phyloP scores from a whole-genome alignment of 768 basidiomycete species.

The Leccinum subtestaceum region DNA sequence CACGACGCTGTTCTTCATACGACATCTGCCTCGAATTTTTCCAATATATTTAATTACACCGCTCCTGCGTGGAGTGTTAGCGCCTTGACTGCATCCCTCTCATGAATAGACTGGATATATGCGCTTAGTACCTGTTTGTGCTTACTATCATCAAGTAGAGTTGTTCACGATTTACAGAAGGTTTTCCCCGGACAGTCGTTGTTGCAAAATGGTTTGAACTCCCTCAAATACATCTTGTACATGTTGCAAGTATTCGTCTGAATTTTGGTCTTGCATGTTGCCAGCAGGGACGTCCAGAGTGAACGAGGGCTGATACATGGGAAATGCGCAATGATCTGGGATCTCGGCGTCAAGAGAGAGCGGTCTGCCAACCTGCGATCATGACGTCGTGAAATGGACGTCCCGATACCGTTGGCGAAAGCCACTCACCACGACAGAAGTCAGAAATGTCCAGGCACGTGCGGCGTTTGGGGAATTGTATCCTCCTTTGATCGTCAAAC shows the following conservation, averaged over 20 bases:
- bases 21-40: slow-evolving; percentile 42
- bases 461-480: slow-evolving; percentile 84
- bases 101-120: neutral
- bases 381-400: neutral
- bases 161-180: neutral
- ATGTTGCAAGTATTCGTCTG: slow-evolving; percentile 48
- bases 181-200: slow-evolving; percentile 10
- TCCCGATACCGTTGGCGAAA: neutral
- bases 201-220: slow-evolving; percentile 27
- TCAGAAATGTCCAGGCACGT: slow-evolving; percentile 82
- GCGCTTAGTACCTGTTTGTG: neutral
- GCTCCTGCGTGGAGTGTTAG: slow-evolving; percentile 46
- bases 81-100: slow-evolving; percentile 19
- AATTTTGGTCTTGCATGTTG: slow-evolving; percentile 73
- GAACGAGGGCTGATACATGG: slow-evolving; percentile 76
- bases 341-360: slow-evolving; percentile 61
- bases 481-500: slow-evolving; percentile 54
- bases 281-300: slow-evolving; percentile 73
- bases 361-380: slow-evolving; percentile 48
- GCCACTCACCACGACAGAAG: slow-evolving; percentile 64
- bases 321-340: slow-evolving; percentile 74
- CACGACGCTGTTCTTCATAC: slow-evolving; percentile 47
- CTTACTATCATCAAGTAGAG: neutral
- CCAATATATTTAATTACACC: slow-evolving; percentile 50
- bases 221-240: slow-evolving; percentile 43